These are phyloP conservation scores for Pythium sp. DNA, from an alignment of 352 stramenopile genomes.

Conservation along the genomic window DNA sequence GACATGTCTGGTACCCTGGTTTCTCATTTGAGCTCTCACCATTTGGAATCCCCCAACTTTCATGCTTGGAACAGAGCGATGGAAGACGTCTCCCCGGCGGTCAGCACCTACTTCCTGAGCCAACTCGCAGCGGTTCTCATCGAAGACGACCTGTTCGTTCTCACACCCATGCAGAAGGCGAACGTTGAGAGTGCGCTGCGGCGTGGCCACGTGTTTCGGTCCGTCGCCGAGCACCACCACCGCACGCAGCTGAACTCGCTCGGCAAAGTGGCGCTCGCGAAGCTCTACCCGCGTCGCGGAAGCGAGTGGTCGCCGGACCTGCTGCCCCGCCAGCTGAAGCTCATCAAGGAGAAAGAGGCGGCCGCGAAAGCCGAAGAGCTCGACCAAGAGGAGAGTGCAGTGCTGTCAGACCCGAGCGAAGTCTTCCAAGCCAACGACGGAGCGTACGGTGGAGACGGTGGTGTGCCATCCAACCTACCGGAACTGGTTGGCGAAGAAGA, in stretches of 20 bases:
- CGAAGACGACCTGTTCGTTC: conserved; percentile 64
- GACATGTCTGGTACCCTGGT: neutral
- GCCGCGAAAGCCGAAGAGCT: neutral
- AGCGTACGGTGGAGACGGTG: neutral
- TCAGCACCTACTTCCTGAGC: conserved; percentile 81
- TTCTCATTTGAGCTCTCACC: neutral
- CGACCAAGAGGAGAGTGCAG: neutral
- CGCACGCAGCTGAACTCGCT: conserved; percentile 53
- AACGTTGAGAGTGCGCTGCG: conserved; percentile 57
- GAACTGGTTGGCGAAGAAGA: neutral
- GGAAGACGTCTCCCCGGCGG: conserved; percentile 64
- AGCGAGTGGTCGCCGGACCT: conserved; percentile 77
- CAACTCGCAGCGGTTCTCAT: conserved; percentile 70
- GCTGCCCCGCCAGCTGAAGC: conserved; percentile 56
- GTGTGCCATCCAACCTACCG: neutral
- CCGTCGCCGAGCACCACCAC: conserved; percentile 58
- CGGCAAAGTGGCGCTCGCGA: conserved; percentile 62
- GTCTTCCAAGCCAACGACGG: neutral
- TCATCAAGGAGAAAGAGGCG: conserved; percentile 35
- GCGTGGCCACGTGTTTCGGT: conserved; percentile 52
- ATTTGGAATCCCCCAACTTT: neutral
- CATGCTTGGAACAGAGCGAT: conserved; percentile 29
- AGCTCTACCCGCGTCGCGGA: conserved; percentile 49
- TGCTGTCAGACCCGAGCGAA: neutral
- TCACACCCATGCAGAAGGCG: conserved; percentile 41